Evolutionary conservation across 2,329 filamentous ascomycete genomes (phyloP), one percentile per base, ranked within the genome.

Genomic region (Diplodia mutila): DNA sequence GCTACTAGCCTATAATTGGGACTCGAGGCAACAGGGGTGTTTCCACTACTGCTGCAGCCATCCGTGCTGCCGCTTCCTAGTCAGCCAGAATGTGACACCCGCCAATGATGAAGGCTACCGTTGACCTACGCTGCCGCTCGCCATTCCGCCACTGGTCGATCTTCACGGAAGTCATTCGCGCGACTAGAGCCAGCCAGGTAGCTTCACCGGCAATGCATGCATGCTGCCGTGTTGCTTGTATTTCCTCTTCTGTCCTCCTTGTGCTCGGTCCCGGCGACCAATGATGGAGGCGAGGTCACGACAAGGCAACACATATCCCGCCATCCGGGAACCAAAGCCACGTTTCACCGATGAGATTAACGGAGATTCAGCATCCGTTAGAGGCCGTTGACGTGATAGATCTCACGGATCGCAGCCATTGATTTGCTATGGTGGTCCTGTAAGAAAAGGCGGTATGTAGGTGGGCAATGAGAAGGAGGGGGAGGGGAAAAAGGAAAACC

Each of bases 151-250:
- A 25, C n/a, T 29, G 29, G 53, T 23, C 32, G 59, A 63, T 63
- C 59, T 63, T 63, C 59, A 63, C 59, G 29, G 59, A 52, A 34
- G 59, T 51, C 59, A 63, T 29, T 63, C 59, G 49, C 59, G 59
- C 59, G 42, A 63, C 59, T 51, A 25, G 27, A 29, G 16, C 46
- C 18, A 12, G 6, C 32, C 16, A 11, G 42, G 27, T 23, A 29
- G 14, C 37, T 61, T 59, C 23, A 14, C 23, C 57, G 34, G 57
- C 5, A 25, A n/a, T n/a, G 23, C n/a, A 46, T 59, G 55, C 42
- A 27, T 37, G 14, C 12, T 59, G 23, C 55, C 55, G 55, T 16
- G 5, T 46, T 9, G 14, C 37, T 29, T 16, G 12, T 27, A n/a
- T 8, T 46, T 46, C 25, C 21, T 27, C 37, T n/a, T 61, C 46